A percentile compares a stretch with the other conserved stretches of the same genome.
Conservation (phyloP, 2,329 filamentous ascomycete genomes). For the Cladosporium sp. region DNA sequence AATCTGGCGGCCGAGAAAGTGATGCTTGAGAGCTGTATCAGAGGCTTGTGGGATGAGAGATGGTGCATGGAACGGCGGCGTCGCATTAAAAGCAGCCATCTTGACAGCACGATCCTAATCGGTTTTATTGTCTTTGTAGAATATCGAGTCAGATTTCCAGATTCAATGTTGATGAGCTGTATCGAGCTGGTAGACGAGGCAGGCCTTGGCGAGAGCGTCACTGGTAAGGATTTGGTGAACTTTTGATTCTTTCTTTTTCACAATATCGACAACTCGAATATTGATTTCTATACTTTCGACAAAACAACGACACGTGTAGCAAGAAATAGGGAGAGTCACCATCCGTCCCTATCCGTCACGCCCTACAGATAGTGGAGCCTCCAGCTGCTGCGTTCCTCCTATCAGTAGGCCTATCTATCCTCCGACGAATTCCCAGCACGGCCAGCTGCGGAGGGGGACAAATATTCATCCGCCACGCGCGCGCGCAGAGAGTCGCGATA, state of each 20-base stretch:
- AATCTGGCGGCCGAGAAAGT: constrained; percentile 62
- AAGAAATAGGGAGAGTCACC: background rate
- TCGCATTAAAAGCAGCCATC: background rate
- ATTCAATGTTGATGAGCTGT: background rate
- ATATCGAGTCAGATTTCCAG: background rate
- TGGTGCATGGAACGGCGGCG: constrained; percentile 22
- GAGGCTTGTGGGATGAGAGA: constrained; percentile 36
- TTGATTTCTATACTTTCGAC: background rate
- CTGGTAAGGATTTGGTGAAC: background rate
- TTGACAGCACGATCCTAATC: background rate
- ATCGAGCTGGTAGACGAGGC: background rate
- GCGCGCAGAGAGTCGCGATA: background rate
- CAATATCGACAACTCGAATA: background rate
- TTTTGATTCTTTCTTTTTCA: background rate
- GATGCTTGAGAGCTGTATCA: constrained; percentile 34
- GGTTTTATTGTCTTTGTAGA: background rate
- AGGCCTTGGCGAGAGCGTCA: background rate
- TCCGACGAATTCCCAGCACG: constrained; percentile 8
- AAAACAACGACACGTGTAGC: constrained; percentile 1
- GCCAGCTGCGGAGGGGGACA: background rate
- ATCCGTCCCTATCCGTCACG: background rate
- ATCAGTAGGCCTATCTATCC: constrained; percentile 15
- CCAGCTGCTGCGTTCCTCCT: background rate
- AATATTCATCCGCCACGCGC: background rate
- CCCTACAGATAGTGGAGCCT: constrained; percentile 1